A percentile compares a stretch with the other conserved stretches of the same genome.
Evolutionary conservation across 2,329 filamentous ascomycete species (phyloP).

Genomic region (Hypoxylon sp.): DNA sequence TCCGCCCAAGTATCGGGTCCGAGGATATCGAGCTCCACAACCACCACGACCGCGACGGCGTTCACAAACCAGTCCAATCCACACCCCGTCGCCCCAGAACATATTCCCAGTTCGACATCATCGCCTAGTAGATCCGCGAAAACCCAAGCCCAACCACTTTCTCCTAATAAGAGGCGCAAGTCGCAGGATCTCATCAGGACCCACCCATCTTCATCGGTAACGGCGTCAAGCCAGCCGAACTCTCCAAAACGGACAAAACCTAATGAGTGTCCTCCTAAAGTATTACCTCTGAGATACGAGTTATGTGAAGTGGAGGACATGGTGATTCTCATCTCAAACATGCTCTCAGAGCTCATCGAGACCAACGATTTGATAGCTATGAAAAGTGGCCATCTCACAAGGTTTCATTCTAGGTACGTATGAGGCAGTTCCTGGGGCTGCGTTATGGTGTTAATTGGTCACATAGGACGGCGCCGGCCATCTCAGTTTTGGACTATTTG

Average conservation of each 20-base stretch:
- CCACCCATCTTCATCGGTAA: slow-evolving; percentile 49
- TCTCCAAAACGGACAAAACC: slow-evolving; percentile 69
- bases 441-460: slow-evolving; percentile 30
- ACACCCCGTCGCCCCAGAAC: slow-evolving; percentile 45
- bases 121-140: slow-evolving; percentile 42
- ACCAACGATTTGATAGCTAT: slow-evolving; percentile 92
- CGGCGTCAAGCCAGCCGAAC: slow-evolving; percentile 55
- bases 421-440: neutral
- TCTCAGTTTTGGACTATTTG: slow-evolving; percentile 94
- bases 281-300: slow-evolving; percentile 83
- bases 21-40: slow-evolving; percentile 47
- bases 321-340: slow-evolving; percentile 90
- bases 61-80: slow-evolving; percentile 37
- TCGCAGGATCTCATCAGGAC: slow-evolving; percentile 57
- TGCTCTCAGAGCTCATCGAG: slow-evolving; percentile 94
- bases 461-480: slow-evolving; percentile 79
- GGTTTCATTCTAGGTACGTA: slow-evolving; percentile 90
- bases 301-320: slow-evolving; percentile 86
- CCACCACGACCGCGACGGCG: slow-evolving; percentile 37
- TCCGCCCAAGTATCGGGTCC: slow-evolving; percentile 53
- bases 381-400: slow-evolving; percentile 86
- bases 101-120: slow-evolving; percentile 47
- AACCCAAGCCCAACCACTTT: slow-evolving; percentile 47
- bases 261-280: slow-evolving; percentile 66
- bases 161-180: slow-evolving; percentile 62